Conservation (phyloP, 331 rosid species). For the Quercus tomentella region DNA sequence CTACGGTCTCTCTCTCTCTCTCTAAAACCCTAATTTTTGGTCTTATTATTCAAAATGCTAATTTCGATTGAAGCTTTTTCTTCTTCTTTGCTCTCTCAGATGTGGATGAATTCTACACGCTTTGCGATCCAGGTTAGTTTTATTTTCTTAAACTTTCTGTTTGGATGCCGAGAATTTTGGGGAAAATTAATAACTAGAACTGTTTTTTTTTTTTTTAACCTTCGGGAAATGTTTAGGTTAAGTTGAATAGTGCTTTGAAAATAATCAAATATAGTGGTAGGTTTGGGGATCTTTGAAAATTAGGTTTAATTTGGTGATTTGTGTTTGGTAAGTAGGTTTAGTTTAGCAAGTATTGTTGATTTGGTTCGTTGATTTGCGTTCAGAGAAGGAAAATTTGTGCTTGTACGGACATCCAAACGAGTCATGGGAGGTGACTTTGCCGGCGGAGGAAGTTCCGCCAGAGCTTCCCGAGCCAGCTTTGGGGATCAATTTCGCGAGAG, state of each 20-base stretch:
- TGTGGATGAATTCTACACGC: not conserved
- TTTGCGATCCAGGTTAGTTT: slow-evolving; percentile 15
- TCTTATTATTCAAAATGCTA: not conserved
- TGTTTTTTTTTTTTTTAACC: not conserved
- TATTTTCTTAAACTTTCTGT: not conserved
- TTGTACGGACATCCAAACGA: slow-evolving; percentile 51
- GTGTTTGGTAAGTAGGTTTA: no score
- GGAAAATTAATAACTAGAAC: not conserved
- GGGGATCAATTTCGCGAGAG: slow-evolving; percentile 66
- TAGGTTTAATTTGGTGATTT: no score
- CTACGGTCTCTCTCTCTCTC: not conserved
- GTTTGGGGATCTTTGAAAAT: no score
- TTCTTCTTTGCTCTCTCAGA: not conserved
- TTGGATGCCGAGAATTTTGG: slow-evolving; percentile 2
- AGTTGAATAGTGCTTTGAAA: no score
- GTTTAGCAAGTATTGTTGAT: no score
- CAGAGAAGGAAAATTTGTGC: slow-evolving; percentile 57
- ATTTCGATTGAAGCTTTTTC: not conserved
- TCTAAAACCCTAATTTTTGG: not conserved
- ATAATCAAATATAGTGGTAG: no score
- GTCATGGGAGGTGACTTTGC: slow-evolving; percentile 53
- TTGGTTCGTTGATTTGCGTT: not conserved
- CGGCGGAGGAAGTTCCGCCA: slow-evolving; percentile 59
- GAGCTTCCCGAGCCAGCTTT: slow-evolving; percentile 61
- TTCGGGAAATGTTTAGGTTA: not conserved